Evolutionary conservation across 1,284 basidiomycete species (phyloP), one percentile per base, ranked within the genome.

Genomic region (Marasmius sp.): DNA sequence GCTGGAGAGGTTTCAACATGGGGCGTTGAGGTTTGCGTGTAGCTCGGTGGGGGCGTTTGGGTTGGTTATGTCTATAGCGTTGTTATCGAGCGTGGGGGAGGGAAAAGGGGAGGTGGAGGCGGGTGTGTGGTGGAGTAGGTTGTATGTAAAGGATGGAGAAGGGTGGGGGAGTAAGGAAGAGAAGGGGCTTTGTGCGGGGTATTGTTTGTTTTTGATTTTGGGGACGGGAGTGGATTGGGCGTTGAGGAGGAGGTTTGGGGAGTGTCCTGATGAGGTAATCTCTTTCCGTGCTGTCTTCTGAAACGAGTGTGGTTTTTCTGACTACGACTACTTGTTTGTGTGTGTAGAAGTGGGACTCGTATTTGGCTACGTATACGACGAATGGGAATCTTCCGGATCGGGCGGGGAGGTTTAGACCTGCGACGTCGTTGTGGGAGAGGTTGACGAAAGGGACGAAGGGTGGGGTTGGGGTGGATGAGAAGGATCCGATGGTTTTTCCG

Each of bases 311-410:
- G 39, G 39, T 41, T 41, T 41, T 16, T 16, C 39, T 9, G 16
- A 41, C 16, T 9, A 41, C 16, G 43, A 14, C 20, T 18, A 45
- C 43, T 16, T 7, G 16, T 41, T 45, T 16, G 6, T 45, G 16
- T 47, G 1, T 53, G 18, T 65, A 88, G 86, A 86, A 86, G 77
- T 91, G 88, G 88, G 86, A 90, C 66, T 75, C 74, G 16, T 89
- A 87, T 64, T 81, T 91, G 16, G 80, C 85, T 3, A 79, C 83
- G 37, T 89, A 88, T 64, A 75, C 83, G 5, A 69, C 81, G 7
- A 14, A 10, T n/a, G 45, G 45, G 7, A 80, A 79, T 57, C 79
- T 88, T 47, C 80, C 75, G 14, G 72, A 76, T 63, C 77, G 77
- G 57, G 79, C 79, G 58, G 83, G 83, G 11, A 74, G 68, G 0